Conservation (phyloP, 2,329 filamentous ascomycete species). For the Fonsecaea monophora region DNA sequence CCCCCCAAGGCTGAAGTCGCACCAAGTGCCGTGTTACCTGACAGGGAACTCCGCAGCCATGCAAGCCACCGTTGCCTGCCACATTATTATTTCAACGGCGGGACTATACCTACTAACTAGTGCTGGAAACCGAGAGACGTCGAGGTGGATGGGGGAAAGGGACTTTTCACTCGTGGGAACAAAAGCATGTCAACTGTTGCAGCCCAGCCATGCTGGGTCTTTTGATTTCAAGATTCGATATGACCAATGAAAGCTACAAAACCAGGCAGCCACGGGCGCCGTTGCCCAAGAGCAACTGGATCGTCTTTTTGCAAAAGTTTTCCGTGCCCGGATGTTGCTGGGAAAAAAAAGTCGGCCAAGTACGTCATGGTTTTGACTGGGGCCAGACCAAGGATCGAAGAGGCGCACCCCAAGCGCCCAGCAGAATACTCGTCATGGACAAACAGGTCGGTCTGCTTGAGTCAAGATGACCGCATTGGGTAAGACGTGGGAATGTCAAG, state of each 20-base stretch:
- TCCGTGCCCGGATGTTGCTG: background rate
- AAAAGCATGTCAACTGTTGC: background rate
- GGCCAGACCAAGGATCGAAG: background rate
- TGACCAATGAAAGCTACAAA: background rate
- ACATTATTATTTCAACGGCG: background rate
- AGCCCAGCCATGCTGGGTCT: background rate
- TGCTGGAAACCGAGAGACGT: background rate
- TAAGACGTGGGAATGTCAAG: conserved; percentile 4
- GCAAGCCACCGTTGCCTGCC: background rate
- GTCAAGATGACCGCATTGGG: conserved; percentile 14
- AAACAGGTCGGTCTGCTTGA: background rate
- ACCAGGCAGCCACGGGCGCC: background rate
- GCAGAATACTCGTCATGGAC: background rate
- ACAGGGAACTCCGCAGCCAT: background rate
- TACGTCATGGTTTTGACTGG: conserved; percentile 5
- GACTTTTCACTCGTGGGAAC: background rate
- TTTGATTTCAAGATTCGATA: background rate
- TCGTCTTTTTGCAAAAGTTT: conserved; percentile 6
- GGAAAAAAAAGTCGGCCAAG: background rate
- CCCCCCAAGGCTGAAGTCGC: background rate
- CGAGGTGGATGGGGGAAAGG: background rate
- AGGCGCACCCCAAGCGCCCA: background rate
- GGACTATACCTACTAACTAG: background rate
- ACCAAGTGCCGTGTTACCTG: background rate
- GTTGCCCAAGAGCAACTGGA: background rate